A percentile compares a stretch with the other conserved stretches of the same genome.
Conservation (phyloP, 2,329 filamentous ascomycete genomes). For the Proliferodiscus dingleyae region DNA sequence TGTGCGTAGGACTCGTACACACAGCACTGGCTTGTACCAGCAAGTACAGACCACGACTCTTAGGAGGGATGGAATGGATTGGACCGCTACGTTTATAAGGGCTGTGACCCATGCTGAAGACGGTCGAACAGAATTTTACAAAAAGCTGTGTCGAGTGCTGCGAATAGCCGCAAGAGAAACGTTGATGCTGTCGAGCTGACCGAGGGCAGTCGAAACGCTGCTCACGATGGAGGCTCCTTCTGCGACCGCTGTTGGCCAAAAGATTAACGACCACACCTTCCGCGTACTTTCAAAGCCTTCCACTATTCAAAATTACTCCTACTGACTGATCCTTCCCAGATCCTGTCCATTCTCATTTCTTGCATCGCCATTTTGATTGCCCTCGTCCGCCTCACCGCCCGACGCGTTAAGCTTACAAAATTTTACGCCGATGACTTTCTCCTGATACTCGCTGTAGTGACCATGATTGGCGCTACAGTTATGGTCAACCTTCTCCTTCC, state of each 20-base stretch:
- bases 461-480: too few species aligned
- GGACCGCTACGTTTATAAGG: too few species aligned
- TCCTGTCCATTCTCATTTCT: neutral
- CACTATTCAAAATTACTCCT: neutral
- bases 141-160: neutral
- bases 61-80: too few species aligned
- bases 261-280: conserved; percentile 1
- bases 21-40: too few species aligned
- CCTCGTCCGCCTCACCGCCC: neutral
- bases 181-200: neutral
- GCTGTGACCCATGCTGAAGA: neutral
- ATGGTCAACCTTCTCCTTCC: too few species aligned
- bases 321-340: neutral
- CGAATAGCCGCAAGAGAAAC: neutral
- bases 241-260: neutral
- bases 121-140: neutral
- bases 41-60: too few species aligned
- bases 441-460: too few species aligned
- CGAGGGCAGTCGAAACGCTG: neutral
- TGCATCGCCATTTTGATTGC: neutral
- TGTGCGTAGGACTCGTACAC: too few species aligned
- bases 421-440: too few species aligned
- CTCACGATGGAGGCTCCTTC: neutral
- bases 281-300: neutral
- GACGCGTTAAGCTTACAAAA: too few species aligned